These are phyloP conservation scores for Debaryomyces maramus DNA, from an alignment of 805 yeast genomes.

Conservation along the genomic window DNA sequence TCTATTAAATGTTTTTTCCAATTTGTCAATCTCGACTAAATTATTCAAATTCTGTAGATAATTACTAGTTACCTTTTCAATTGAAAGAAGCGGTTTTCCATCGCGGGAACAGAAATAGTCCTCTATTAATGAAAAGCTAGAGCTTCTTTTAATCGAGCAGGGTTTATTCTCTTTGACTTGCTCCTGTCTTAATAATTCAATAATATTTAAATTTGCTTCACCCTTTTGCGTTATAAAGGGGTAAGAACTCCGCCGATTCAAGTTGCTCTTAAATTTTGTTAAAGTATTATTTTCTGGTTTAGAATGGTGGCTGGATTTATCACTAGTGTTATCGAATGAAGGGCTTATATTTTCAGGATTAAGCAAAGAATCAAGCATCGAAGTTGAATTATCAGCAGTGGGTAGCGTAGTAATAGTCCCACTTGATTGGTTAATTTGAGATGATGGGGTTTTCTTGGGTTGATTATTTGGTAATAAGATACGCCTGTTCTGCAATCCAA, in stretches of 20 bases:
- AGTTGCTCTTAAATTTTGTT: constrained; percentile 11
- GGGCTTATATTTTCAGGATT: constrained; percentile 14
- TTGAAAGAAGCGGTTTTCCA: constrained; percentile 10
- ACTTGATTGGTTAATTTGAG: neutral
- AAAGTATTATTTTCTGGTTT: constrained; percentile 7
- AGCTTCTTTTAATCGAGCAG: constrained; percentile 13
- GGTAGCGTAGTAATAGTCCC: neutral
- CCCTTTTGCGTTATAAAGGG: constrained; percentile 20
- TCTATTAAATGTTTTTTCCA: neutral
- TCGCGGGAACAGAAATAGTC: constrained; percentile 8
- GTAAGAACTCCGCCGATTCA: constrained; percentile 37
- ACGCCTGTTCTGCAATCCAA: constrained; percentile 30
- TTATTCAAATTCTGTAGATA: constrained; percentile 18
- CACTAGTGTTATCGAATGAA: neutral
- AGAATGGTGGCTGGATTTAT: neutral
- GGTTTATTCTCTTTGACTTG: neutral
- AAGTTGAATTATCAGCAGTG: neutral
- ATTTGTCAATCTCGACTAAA: constrained; percentile 22
- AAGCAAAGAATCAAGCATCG: constrained; percentile 18
- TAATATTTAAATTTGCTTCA: constrained; percentile 20
- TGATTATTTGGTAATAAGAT: constrained; percentile 5
- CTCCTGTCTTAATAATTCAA: constrained; percentile 18
- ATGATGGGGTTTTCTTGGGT: constrained; percentile 1
- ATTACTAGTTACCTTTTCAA: constrained; percentile 16
- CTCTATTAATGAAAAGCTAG: constrained; percentile 27